These are phyloP conservation scores for Posidonia oceanica DNA, from an alignment of 116 monocot genomes.

Conservation along the genomic window DNA sequence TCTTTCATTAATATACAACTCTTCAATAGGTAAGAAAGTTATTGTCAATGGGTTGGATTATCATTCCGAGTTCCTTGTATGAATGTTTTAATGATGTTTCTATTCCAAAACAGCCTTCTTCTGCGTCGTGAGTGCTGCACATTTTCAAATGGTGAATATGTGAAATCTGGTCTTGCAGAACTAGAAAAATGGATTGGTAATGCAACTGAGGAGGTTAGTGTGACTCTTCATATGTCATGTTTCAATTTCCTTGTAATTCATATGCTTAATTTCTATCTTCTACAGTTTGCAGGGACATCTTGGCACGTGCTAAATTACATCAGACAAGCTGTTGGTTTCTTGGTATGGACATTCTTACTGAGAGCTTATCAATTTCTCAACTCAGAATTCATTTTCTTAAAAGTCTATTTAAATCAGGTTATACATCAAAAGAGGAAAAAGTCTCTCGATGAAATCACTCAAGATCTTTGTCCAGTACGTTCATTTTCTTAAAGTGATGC, in stretches of 20 bases:
- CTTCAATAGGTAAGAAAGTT: conserved; percentile 73
- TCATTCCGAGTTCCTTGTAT: too few species aligned
- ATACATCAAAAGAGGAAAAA: conserved; percentile 94
- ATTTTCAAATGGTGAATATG: conserved; percentile 98
- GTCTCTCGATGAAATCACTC: conserved; percentile 73
- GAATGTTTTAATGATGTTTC: too few species aligned
- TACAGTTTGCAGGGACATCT: conserved; percentile 91
- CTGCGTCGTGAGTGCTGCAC: conserved; percentile 93
- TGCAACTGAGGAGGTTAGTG: conserved; percentile 67
- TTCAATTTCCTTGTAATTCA: not conserved
- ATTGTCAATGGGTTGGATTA: not conserved
- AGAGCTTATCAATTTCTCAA: not conserved
- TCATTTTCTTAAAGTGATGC: not conserved
- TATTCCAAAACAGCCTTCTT: conserved; percentile 43
- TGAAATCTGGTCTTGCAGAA: conserved; percentile 83
- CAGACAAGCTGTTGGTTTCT: conserved; percentile 91
- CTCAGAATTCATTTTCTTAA: not conserved
- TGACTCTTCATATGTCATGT: not conserved
- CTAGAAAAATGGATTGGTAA: conserved; percentile 93
- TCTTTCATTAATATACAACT: conserved; percentile 95
- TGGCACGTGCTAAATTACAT: conserved; percentile 98
- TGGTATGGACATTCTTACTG: conserved; percentile 38
- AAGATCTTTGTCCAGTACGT: conserved; percentile 88
- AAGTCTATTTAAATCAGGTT: conserved; percentile 27
- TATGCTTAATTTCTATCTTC: not conserved